Evolutionary conservation across 2,329 filamentous ascomycete species (phyloP), one percentile per base, ranked within the genome.

Genomic region (Aspergillus melleus): DNA sequence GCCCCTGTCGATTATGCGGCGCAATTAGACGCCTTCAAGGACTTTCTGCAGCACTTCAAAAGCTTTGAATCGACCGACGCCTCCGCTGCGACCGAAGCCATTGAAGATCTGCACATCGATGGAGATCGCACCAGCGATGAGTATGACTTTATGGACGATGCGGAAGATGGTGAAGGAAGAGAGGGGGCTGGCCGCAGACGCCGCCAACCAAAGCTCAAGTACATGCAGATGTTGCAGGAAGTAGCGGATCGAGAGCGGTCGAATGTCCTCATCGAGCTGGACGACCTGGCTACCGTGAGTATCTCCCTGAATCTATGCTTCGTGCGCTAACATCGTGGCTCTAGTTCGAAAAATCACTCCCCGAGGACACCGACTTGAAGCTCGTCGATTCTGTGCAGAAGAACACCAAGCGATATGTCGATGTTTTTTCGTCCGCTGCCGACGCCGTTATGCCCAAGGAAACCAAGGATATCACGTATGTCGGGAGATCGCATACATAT

Each of bases 391-490:
- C 90, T 1, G 90, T 99, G 69, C 91, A 95, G 79, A 85, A 84
- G 67, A 99, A 99, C 77, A 92, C 95, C 16, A 90, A 95, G 72
- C 95, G 96, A 76, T 99, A 99, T 73, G 88, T 98, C 66, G 95
- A 99, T 71, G 86, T 98, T 60, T 79, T 98, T 60, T 94, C 94
- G 2, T 85, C 90, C 66, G 95, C 95, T 8, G 88, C 97, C 49
- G 95, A 99, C 79, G 89, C 88, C 60, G 84, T 91, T 56, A 87
- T 99, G 84, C 95, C 95, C 0, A 82, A 85, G 63, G 89, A 93
- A 46, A 90, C 86, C 14, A 83, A 83, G 55, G 92, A 96, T 65
- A 84, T 94, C 66, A 93, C 86, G 86, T 92, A 83, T 68, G 86
- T 72, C 14, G 16, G 14, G 42, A 51, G 24, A 2, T n/a, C 24